Percentiles rank a stretch among this genome's conserved stretches.
These are phyloP conservation scores for Saitozyma podzolica DNA, from an alignment of 768 basidiomycete genomes.

Conservation along the genomic window DNA sequence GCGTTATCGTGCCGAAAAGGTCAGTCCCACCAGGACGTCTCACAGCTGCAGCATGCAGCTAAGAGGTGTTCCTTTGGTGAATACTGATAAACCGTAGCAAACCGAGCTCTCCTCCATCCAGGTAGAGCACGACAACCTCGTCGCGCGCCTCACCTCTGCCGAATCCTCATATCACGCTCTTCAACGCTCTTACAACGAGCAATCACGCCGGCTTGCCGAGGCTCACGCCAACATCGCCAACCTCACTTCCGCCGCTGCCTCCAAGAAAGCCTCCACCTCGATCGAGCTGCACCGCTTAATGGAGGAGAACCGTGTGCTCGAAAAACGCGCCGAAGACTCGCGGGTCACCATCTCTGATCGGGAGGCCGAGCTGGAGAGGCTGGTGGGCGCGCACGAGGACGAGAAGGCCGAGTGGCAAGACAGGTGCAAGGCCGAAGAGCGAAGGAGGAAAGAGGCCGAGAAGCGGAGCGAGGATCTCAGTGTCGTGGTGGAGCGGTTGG, in stretches of 20 bases:
- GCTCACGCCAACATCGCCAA: slow-evolving; percentile 73
- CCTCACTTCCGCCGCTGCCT: slow-evolving; percentile 73
- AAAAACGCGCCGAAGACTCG: slow-evolving; percentile 80
- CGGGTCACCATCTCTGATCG: slow-evolving; percentile 78
- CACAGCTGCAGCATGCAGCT: neutral
- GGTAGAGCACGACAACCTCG: slow-evolving; percentile 70
- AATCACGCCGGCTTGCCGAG: slow-evolving; percentile 74
- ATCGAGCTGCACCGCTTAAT: slow-evolving; percentile 72
- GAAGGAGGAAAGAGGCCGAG: slow-evolving; percentile 68
- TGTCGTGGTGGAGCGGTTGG: slow-evolving; percentile 51
- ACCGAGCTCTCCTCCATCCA: slow-evolving; percentile 73
- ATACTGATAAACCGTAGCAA: slow-evolving; percentile 44
- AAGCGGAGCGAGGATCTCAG: slow-evolving; percentile 71
- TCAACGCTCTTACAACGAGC: slow-evolving; percentile 69
- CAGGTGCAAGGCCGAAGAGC: slow-evolving; percentile 71
- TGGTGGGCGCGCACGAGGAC: slow-evolving; percentile 68
- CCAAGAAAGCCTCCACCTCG: slow-evolving; percentile 78
- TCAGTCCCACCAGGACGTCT: slow-evolving; percentile 14
- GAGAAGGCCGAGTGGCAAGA: slow-evolving; percentile 68
- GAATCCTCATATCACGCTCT: slow-evolving; percentile 71
- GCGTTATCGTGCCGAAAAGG: slow-evolving; percentile 74
- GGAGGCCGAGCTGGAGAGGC: slow-evolving; percentile 76
- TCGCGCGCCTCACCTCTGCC: slow-evolving; percentile 66
- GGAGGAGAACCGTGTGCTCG: slow-evolving; percentile 77
- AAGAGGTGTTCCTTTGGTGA: neutral